Percentiles rank a stretch among this genome's conserved stretches.
Evolutionary conservation across 805 yeast genomes (phyloP).

Genomic region (Saturnispora quitensis): DNA sequence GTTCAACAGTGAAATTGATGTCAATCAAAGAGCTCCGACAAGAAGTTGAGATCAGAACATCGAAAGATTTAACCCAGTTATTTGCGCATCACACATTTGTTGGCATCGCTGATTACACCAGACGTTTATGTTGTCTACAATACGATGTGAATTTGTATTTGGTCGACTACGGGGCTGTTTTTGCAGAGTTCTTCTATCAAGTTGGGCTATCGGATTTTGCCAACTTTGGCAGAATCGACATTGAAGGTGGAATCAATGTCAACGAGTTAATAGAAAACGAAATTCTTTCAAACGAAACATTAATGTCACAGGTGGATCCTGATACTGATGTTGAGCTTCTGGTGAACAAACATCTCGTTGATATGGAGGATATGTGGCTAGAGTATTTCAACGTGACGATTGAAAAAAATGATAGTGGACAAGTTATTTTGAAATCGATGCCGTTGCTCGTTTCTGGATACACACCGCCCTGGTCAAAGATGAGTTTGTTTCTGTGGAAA

Average conservation of each 20-base stretch:
- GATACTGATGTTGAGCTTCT: slow-evolving; percentile 10
- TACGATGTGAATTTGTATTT: slow-evolving; percentile 67
- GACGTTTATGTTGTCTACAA: slow-evolving; percentile 76
- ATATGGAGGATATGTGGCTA: slow-evolving; percentile 65
- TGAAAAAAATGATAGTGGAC: slow-evolving; percentile 24
- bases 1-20: slow-evolving; percentile 6
- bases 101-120: slow-evolving; percentile 69
- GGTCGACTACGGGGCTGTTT: slow-evolving; percentile 69
- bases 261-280: slow-evolving; percentile 29
- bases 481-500: slow-evolving; percentile 58
- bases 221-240: slow-evolving; percentile 59
- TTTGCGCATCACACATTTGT: slow-evolving; percentile 65
- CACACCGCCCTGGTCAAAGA: slow-evolving; percentile 50
- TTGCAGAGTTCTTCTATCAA: slow-evolving; percentile 71
- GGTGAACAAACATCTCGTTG: slow-evolving; percentile 13
- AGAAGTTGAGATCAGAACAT: slow-evolving; percentile 37
- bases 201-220: slow-evolving; percentile 67
- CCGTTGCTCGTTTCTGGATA: slow-evolving; percentile 66
- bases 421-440: slow-evolving; percentile 36
- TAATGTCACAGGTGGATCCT: slow-evolving; percentile 1
- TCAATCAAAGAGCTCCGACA: slow-evolving; percentile 41
- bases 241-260: slow-evolving; percentile 27
- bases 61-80: slow-evolving; percentile 52
- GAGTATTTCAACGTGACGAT: slow-evolving; percentile 67
- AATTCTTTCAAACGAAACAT: slow-evolving; percentile 24